A percentile compares a stretch with the other conserved stretches of the same genome.
phyloP scores from a whole-genome alignment of 495 filamentous ascomycete genomes.

The Trypethelium eluteriae region DNA sequence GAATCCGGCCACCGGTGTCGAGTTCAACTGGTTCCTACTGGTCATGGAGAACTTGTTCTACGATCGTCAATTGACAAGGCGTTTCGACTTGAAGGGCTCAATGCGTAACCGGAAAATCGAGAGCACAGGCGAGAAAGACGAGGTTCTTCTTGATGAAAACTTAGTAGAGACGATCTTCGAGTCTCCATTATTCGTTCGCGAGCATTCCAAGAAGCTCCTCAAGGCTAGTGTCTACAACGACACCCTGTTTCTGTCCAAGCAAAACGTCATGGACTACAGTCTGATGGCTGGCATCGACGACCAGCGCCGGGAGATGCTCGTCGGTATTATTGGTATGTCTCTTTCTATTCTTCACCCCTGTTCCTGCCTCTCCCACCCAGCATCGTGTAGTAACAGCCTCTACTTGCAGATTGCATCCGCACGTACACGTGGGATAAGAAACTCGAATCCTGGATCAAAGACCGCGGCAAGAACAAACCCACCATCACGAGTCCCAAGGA shows the following conservation, averaged over 20 bases:
- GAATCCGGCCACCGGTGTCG: conserved; percentile 81
- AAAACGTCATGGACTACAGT: conserved; percentile 98
- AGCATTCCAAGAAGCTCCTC: conserved; percentile 87
- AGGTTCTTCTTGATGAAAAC: conserved; percentile 96
- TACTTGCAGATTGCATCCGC: conserved; percentile 69
- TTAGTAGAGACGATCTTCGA: conserved; percentile 99
- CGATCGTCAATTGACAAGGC: conserved; percentile 70
- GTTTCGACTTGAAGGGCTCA: conserved; percentile 95
- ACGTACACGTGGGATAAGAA: conserved; percentile 99
- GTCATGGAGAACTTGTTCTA: conserved; percentile 99
- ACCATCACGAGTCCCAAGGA: conserved; percentile 97
- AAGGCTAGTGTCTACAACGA: conserved; percentile 85
- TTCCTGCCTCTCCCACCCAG: not conserved
- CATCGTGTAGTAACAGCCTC: conserved; percentile 11
- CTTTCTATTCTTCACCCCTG: not conserved
- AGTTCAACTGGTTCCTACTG: conserved; percentile 90
- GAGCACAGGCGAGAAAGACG: conserved; percentile 87
- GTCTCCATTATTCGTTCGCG: conserved; percentile 84
- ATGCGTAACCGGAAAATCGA: conserved; percentile 98
- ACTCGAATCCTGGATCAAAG: conserved; percentile 97
- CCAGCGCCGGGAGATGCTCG: conserved; percentile 74
- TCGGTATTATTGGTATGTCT: conserved; percentile 70
- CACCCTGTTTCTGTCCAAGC: conserved; percentile 81
- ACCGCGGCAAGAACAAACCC: conserved; percentile 81
- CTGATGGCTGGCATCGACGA: conserved; percentile 98